Evolutionary conservation across 129 eudicot genomes (phyloP).

Genomic region (Apium graveolens): DNA sequence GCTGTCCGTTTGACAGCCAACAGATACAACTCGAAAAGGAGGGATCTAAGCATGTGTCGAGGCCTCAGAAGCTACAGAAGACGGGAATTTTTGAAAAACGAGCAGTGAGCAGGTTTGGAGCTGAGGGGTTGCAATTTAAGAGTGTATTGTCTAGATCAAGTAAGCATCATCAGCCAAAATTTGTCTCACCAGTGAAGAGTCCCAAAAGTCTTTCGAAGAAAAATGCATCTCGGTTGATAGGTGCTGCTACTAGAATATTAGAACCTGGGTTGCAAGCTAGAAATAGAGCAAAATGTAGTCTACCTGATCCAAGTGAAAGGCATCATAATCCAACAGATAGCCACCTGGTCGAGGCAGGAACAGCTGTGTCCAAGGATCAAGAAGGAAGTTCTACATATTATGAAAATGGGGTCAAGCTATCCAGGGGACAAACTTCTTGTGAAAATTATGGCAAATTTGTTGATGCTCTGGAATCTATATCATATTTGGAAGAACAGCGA

Average conservation of each 20-base stretch:
- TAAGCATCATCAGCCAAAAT: constrained; percentile 55
- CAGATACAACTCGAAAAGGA: constrained; percentile 29
- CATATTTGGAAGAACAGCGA: constrained; percentile 23
- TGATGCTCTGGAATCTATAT: constrained; percentile 27
- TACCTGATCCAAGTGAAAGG: constrained; percentile 36
- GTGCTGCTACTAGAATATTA: constrained; percentile 73
- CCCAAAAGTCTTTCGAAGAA: constrained; percentile 39
- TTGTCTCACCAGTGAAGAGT: constrained; percentile 61
- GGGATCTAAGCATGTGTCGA: constrained; percentile 26
- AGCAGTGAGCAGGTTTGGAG: constrained; percentile 50
- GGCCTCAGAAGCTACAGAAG: constrained; percentile 58
- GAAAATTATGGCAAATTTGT: constrained; percentile 41
- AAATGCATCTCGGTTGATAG: constrained; percentile 54
- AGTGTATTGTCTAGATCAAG: constrained; percentile 61
- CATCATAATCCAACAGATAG: constrained; percentile 12
- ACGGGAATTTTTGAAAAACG: constrained; percentile 17
- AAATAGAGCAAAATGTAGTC: constrained; percentile 38
- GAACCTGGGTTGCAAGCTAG: constrained; percentile 73
- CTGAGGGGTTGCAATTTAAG: constrained; percentile 69
- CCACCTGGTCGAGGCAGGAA: constrained; percentile 23
- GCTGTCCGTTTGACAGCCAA: constrained; percentile 7
- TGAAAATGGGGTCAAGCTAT: constrained; percentile 1
- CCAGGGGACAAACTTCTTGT: constrained; percentile 8
- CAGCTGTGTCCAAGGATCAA: constrained; percentile 12
- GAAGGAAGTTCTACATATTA: constrained; percentile 9